Base-by-base conservation (phyloP, 164 flowering plant species). In the Buxus sempervirens region DNA sequence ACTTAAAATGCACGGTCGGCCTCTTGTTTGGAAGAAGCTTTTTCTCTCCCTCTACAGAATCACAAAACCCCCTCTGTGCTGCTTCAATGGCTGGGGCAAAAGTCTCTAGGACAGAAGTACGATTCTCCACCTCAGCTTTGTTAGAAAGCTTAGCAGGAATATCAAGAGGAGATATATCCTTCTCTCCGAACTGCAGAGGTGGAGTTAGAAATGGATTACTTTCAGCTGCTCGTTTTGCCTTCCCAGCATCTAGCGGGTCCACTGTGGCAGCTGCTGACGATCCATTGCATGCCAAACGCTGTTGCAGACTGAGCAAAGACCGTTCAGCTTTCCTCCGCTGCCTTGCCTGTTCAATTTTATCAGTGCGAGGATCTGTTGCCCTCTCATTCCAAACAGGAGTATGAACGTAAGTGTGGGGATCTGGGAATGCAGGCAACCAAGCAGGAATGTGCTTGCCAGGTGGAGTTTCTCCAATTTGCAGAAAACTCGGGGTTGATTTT, bases 311-410 rank as follows among this genome's bases (percentile, higher is more conserved):
- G 83, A 93, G 80, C 84, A 96, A 80, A 36, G 99, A 90, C 67
- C 86, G 80, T 76, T 93, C 99, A 0, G 93, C 99, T 83, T 88
- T 96, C 72, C 97, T 84, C 66, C 91, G 66, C 78, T 91, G 97
- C 72, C 89, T 84, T 0, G 88, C 89, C 62, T 89, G 96, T 80
- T 90, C 91, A 42, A 85, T 78, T 76, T 87, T 91, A 75, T 90
- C 97, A 0, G 80, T 75, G 2, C 84, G 83, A 27, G 84, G 93
- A 81, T 93, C 93, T 0, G 85, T 69, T 13, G n/a, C 65, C 85
- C 97, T 86, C 78, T 90, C 91, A 81, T 85, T 86, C 98, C 97
- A 89, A 60, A 83, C 72, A 0, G 95, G 87, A 0, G 98, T 83
- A 14, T 74, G 83, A 9, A 82, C 51, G 69, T 93, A 93, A 0